Base-by-base conservation (phyloP, 768 basidiomycete genomes). In the Lactifluus pinguis region DNA sequence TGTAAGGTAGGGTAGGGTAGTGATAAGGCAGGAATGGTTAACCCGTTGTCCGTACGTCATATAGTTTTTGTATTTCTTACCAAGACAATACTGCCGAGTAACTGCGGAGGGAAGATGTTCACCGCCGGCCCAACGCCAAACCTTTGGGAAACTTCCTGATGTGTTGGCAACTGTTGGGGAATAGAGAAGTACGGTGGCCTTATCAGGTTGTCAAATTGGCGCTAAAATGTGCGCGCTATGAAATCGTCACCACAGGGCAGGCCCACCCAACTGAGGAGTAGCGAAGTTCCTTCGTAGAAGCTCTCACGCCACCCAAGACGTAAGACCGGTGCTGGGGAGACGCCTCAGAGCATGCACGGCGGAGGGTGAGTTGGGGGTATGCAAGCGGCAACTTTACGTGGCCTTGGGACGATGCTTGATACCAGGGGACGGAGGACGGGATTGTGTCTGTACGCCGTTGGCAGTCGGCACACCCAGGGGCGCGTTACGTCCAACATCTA, bases 281-380 rank as follows among this genome's bases (percentile, higher is more conserved):
- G 34, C 17, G 14, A 30, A 9, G 36, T 61, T 61, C 60, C 44
- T 57, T 57, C 44, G 50, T 61, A 47, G 60, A 47, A 53, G 44
- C 55, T 53, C 60, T 57, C 60, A 61, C 55, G 60, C 60, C 60
- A 61, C 50, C 39, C 19, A 53, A 53, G 29, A 61, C 60, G 60
- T 61, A 61, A 61, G 45, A 57, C 55, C 55, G 25, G 50, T n/a
- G n/a, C 42, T 44, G 54, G 30, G n/a, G 30, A 21, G 44, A 34
- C 30, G 39, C 25, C 45, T 11, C 53, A 41, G n/a, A 34, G 44
- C 36, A 56, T 21, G 38, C 44, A 47, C 14, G 49, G 32, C 21
- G 49, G 30, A 58, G 25, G 50, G 29, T 15, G 21, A 47, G 41
- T 14, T 50, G 49, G n/a, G n/a, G 17, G 41, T 13, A 21, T 17